Evolutionary conservation across 495 filamentous ascomycete species (phyloP).

Genomic region (Aspergillus kassunensis): DNA sequence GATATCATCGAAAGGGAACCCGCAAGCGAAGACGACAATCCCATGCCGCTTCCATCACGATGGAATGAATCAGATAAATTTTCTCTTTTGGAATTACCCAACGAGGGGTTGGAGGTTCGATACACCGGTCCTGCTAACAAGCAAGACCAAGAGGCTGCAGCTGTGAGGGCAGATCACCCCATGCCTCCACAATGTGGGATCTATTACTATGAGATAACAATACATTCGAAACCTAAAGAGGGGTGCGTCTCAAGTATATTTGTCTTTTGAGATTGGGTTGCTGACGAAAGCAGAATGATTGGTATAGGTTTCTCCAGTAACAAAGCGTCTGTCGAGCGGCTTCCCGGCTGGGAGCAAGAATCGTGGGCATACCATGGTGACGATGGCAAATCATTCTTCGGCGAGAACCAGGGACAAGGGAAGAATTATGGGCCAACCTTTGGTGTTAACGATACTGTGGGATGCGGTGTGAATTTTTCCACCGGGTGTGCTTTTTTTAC

Average conservation of each 20-base stretch:
- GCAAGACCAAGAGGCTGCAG: slow-evolving; percentile 76
- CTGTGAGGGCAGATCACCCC: slow-evolving; percentile 78
- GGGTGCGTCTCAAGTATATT: slow-evolving; percentile 58
- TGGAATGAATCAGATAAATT: slow-evolving; percentile 82
- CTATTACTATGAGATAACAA: slow-evolving; percentile 94
- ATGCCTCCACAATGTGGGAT: slow-evolving; percentile 93
- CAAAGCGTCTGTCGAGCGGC: slow-evolving; percentile 70
- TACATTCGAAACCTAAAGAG: slow-evolving; percentile 79
- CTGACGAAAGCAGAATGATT: slow-evolving; percentile 58
- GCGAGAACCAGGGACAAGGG: slow-evolving; percentile 60
- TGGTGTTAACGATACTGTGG: slow-evolving; percentile 72
- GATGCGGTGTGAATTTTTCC: slow-evolving; percentile 91
- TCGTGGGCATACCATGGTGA: slow-evolving; percentile 98
- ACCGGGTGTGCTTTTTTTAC: slow-evolving; percentile 89
- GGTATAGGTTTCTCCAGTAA: slow-evolving; percentile 81
- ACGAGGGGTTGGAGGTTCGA: slow-evolving; percentile 74
- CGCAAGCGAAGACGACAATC: slow-evolving; percentile 48
- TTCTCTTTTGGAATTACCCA: slow-evolving; percentile 65
- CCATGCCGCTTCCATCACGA: slow-evolving; percentile 69
- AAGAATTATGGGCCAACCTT: slow-evolving; percentile 75
- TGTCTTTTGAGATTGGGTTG: too few relatives aligned
- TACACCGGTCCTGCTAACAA: slow-evolving; percentile 60
- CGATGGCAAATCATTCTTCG: slow-evolving; percentile 83
- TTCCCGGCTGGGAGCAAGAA: slow-evolving; percentile 93
- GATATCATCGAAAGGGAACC: slow-evolving; percentile 81